Evolutionary conservation across 1,139 yeast species (phyloP).

Genomic region (Geotrichum armillariae): DNA sequence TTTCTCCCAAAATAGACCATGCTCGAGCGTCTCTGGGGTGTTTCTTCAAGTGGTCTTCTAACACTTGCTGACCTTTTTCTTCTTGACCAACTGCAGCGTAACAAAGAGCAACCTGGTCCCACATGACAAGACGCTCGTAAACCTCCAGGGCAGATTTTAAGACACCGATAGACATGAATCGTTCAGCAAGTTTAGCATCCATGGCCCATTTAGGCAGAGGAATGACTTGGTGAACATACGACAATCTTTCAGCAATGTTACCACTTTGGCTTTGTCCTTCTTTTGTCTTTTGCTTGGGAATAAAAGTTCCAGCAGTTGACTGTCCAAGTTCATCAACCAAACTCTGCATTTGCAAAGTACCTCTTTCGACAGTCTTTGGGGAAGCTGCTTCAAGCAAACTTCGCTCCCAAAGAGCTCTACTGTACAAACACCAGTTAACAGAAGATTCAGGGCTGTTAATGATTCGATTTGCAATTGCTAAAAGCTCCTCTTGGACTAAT

Average conservation of each 20-base stretch:
- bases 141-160: slow-evolving; percentile 86
- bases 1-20: slow-evolving; percentile 81
- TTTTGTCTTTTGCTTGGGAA: slow-evolving; percentile 54
- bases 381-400: slow-evolving; percentile 77
- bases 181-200: slow-evolving; percentile 82
- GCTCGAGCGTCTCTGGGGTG: slow-evolving; percentile 83
- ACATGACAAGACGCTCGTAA: slow-evolving; percentile 74
- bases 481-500: slow-evolving; percentile 77
- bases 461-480: slow-evolving; percentile 72
- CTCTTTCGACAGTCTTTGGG: slow-evolving; percentile 89
- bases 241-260: slow-evolving; percentile 51
- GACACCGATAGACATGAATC: slow-evolving; percentile 83
- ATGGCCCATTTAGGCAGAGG: slow-evolving; percentile 83
- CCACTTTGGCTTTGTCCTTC: slow-evolving; percentile 27
- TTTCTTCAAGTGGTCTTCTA: slow-evolving; percentile 52
- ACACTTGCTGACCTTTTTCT: slow-evolving; percentile 59
- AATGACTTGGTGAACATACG: slow-evolving; percentile 73
- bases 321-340: slow-evolving; percentile 87
- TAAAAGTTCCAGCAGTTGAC: slow-evolving; percentile 53
- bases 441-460: slow-evolving; percentile 51
- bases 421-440: slow-evolving; percentile 76
- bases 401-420: slow-evolving; percentile 88
- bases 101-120: slow-evolving; percentile 87
- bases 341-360: slow-evolving; percentile 89
- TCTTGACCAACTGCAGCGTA: slow-evolving; percentile 84